Percentiles rank a stretch among this genome's conserved stretches.
These are phyloP conservation scores for Scutellaria minor DNA, from an alignment of 257 asterid species.

Conservation along the genomic window DNA sequence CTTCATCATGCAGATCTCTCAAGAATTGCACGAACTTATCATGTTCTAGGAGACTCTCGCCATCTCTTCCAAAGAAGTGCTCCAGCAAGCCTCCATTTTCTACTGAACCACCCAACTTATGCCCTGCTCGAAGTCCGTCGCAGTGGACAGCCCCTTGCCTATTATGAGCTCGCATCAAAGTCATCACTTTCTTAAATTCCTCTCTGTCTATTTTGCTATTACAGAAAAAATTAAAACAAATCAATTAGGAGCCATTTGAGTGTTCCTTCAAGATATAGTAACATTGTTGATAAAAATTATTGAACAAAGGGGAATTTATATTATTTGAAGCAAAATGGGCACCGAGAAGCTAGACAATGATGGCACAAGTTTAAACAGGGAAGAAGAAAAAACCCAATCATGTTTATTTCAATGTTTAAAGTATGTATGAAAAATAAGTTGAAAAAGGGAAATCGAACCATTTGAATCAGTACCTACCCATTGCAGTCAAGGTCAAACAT, in stretches of 20 bases:
- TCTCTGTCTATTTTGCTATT: slow-evolving; percentile 71
- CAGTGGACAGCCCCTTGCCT: slow-evolving; percentile 83
- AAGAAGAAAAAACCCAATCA: slow-evolving; percentile 9
- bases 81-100: slow-evolving; percentile 86
- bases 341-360: slow-evolving; percentile 11
- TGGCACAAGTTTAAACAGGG: slow-evolving; percentile 28
- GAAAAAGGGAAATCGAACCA: background rate
- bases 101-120: slow-evolving; percentile 58
- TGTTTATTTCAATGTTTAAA: slow-evolving; percentile 1
- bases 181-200: slow-evolving; percentile 91
- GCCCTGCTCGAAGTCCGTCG: slow-evolving; percentile 81
- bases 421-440: slow-evolving; percentile 2
- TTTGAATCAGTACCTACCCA: slow-evolving; percentile 56
- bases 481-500: slow-evolving; percentile 89
- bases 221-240: slow-evolving; percentile 25
- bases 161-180: slow-evolving; percentile 83
- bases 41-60: slow-evolving; percentile 62
- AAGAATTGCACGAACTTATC: slow-evolving; percentile 75
- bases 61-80: slow-evolving; percentile 80
- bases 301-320: background rate
- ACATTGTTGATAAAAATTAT: slow-evolving; percentile 15
- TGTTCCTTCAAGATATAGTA: slow-evolving; percentile 13
- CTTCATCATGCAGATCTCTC: slow-evolving; percentile 80
- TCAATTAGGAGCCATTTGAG: slow-evolving; percentile 24
- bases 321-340: background rate